These are phyloP conservation scores for Spathaspora girioi DNA, from an alignment of 805 yeast genomes.

Conservation along the genomic window DNA sequence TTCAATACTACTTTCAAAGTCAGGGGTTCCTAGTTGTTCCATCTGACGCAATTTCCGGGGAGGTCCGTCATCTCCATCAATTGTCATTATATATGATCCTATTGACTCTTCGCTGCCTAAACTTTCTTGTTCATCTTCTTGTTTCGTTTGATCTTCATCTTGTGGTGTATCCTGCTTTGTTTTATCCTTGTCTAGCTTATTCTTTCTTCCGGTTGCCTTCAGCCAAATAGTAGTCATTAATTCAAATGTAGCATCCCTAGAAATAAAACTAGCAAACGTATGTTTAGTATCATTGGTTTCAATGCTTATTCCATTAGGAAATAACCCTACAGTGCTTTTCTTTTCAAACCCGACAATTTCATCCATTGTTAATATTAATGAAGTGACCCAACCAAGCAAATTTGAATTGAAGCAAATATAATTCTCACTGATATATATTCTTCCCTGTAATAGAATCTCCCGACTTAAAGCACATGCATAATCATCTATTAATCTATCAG, in stretches of 20 bases:
- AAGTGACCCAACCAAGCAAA: conserved; percentile 88
- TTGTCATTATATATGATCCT: conserved; percentile 35
- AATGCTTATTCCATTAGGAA: conserved; percentile 82
- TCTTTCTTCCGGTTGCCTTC: conserved; percentile 26
- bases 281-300: conserved; percentile 64
- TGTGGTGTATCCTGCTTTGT: conserved; percentile 1
- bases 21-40: conserved; percentile 3
- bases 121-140: conserved; percentile 42
- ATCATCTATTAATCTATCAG: conserved; percentile 78
- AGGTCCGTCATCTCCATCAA: conserved; percentile 35
- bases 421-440: conserved; percentile 74
- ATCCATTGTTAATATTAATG: conserved; percentile 62
- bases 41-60: not conserved
- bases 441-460: conserved; percentile 85
- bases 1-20: conserved; percentile 13
- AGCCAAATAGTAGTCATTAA: conserved; percentile 72
- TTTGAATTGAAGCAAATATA: conserved; percentile 84
- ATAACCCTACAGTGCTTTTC: conserved; percentile 80
- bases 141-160: conserved; percentile 13
- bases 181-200: conserved; percentile 4
- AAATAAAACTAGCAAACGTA: conserved; percentile 81
- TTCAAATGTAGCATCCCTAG: conserved; percentile 74
- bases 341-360: conserved; percentile 76
- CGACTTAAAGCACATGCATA: conserved; percentile 86
- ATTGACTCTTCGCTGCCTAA: conserved; percentile 18